These are phyloP conservation scores for Cantharellus anzutake DNA, from an alignment of 768 basidiomycete species.

Conservation along the genomic window DNA sequence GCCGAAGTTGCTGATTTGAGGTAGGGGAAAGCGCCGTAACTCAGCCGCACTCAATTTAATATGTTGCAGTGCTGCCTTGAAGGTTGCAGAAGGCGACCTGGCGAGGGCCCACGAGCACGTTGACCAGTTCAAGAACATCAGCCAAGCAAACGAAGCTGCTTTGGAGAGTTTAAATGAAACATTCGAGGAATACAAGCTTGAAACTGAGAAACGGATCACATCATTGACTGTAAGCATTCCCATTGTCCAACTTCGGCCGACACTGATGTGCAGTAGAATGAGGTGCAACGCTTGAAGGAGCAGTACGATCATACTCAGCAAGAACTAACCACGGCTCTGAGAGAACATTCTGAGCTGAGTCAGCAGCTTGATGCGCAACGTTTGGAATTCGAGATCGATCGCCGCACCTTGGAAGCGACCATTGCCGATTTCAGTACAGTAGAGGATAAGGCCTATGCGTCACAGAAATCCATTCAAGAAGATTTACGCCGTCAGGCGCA, in stretches of 20 bases:
- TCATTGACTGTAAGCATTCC: slow-evolving; percentile 39
- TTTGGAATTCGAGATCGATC: slow-evolving; percentile 52
- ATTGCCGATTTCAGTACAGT: slow-evolving; percentile 65
- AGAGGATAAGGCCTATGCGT: slow-evolving; percentile 45
- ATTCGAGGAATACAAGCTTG: slow-evolving; percentile 61
- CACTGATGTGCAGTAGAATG: slow-evolving; percentile 26
- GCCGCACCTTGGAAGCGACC: slow-evolving; percentile 63
- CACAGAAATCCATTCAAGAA: slow-evolving; percentile 33
- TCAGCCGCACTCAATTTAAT: not conserved
- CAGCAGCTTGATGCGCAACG: slow-evolving; percentile 51
- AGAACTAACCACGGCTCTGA: slow-evolving; percentile 28
- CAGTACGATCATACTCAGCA: slow-evolving; percentile 34
- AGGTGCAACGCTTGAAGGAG: slow-evolving; percentile 42
- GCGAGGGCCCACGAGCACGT: slow-evolving; percentile 49
- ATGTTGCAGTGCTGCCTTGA: slow-evolving; percentile 41
- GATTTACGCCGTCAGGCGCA: slow-evolving; percentile 43
- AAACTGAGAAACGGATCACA: slow-evolving; percentile 48
- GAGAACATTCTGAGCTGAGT: slow-evolving; percentile 38
- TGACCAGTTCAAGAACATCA: slow-evolving; percentile 74
- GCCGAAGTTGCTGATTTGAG: slow-evolving; percentile 71
- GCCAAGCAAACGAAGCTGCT: slow-evolving; percentile 62
- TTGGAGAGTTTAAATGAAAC: slow-evolving; percentile 48
- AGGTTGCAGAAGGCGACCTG: slow-evolving; percentile 61
- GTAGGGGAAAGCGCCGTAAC: slow-evolving; percentile 20
- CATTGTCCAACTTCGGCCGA: not conserved